phyloP scores from a whole-genome alignment of 2,329 filamentous ascomycete species.

The Alternaria sp. region DNA sequence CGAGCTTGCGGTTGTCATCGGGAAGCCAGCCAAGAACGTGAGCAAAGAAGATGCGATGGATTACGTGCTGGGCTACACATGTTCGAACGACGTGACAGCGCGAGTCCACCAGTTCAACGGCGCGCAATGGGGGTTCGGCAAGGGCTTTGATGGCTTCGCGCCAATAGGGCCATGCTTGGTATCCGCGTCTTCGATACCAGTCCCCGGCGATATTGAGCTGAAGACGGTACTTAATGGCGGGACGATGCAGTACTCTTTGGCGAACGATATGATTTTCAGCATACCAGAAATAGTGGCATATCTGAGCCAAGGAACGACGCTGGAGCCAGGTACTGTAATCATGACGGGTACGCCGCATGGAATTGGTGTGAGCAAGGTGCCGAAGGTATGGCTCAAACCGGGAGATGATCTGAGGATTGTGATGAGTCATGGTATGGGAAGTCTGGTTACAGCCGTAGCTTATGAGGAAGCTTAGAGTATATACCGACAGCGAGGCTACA shows the following conservation, averaged over 20 bases:
- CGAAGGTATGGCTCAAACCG: conserved; percentile 48
- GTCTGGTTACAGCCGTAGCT: conserved; percentile 20
- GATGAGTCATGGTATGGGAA: conserved; percentile 36
- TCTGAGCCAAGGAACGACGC: conserved; percentile 48
- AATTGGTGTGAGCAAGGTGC: conserved; percentile 52
- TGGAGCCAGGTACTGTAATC: conserved; percentile 53
- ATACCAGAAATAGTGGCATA: conserved; percentile 53
- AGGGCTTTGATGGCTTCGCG: conserved; percentile 61
- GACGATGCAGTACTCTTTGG: conserved; percentile 49
- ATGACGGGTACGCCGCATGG: conserved; percentile 56
- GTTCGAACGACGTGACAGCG: conserved; percentile 60
- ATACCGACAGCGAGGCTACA: background rate
- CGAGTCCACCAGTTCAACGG: conserved; percentile 54
- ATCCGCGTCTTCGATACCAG: conserved; percentile 45
- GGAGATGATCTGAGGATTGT: conserved; percentile 51
- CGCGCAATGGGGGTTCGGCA: conserved; percentile 60
- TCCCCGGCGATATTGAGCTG: conserved; percentile 51
- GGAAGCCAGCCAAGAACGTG: conserved; percentile 58
- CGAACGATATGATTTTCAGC: conserved; percentile 56
- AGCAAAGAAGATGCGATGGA: conserved; percentile 49
- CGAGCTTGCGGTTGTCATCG: conserved; percentile 53
- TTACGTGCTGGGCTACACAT: conserved; percentile 60
- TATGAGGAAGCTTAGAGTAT: conserved; percentile 12
- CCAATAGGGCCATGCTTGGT: conserved; percentile 60
- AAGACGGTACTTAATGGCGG: conserved; percentile 54